phyloP scores from a whole-genome alignment of 176 grass and related monocot genomes.

The Bonia amplexicaulis region DNA sequence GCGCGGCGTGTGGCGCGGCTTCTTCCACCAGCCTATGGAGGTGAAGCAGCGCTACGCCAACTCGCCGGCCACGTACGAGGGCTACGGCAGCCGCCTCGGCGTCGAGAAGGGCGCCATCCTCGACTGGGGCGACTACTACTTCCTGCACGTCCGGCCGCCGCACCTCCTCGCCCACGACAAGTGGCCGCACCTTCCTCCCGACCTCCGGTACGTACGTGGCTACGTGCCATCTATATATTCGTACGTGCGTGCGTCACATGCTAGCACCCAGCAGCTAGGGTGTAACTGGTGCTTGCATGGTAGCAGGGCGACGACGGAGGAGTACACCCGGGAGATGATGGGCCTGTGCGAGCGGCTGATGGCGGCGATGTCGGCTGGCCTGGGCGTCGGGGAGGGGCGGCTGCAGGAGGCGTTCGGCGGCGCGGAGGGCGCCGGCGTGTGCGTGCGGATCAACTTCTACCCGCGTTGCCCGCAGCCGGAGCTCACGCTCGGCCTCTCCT shows the following conservation, averaged over 20 bases:
- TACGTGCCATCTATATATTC: background rate
- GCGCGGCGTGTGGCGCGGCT: conserved; percentile 46
- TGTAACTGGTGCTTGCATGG: background rate
- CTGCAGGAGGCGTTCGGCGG: conserved; percentile 65
- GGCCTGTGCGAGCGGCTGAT: conserved; percentile 50
- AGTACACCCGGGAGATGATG: conserved; percentile 57
- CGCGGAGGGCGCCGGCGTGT: conserved; percentile 33
- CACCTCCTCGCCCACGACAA: conserved; percentile 43
- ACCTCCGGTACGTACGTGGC: conserved; percentile 41
- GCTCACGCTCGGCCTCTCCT: conserved; percentile 63
- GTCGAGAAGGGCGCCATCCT: conserved; percentile 54
- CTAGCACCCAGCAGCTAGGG: background rate
- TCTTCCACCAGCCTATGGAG: conserved; percentile 62
- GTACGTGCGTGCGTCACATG: background rate
- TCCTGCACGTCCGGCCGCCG: conserved; percentile 64
- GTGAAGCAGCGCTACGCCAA: conserved; percentile 73
- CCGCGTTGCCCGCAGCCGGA: conserved; percentile 89
- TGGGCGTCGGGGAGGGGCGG: conserved; percentile 10
- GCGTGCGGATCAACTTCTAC: conserved; percentile 81
- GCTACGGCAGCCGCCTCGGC: conserved; percentile 85
- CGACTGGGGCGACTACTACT: conserved; percentile 97
- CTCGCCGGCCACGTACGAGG: conserved; percentile 74
- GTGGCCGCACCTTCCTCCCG: conserved; percentile 52
- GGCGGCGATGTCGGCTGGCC: conserved; percentile 45
- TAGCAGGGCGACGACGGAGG: conserved; percentile 44